These are phyloP conservation scores for Neobulgaria alba DNA, from an alignment of 2,329 filamentous ascomycete genomes.

Conservation along the genomic window DNA sequence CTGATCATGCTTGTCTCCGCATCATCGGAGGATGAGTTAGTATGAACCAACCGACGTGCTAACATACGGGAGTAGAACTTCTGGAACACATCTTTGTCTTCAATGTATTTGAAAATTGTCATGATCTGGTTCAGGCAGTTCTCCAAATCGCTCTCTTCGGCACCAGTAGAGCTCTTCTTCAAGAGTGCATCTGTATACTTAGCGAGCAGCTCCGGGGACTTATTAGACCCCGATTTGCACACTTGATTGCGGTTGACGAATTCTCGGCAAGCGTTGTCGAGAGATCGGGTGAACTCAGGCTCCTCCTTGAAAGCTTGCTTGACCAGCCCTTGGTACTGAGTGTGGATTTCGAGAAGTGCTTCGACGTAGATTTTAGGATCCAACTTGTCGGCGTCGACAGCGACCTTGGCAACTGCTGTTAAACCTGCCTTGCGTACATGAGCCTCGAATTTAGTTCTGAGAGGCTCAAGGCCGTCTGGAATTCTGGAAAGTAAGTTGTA, in stretches of 20 bases:
- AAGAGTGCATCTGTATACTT: conserved; percentile 92
- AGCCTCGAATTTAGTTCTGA: conserved; percentile 79
- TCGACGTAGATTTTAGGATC: conserved; percentile 97
- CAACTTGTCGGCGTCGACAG: conserved; percentile 76
- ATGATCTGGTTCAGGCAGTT: conserved; percentile 85
- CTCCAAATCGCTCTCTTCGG: conserved; percentile 90
- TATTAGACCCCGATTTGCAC: conserved; percentile 87
- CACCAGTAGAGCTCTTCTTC: conserved; percentile 86
- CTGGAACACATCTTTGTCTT: conserved; percentile 99
- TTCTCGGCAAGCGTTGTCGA: conserved; percentile 95
- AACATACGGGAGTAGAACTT: conserved; percentile 98
- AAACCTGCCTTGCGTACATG: conserved; percentile 88
- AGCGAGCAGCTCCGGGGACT: conserved; percentile 87
- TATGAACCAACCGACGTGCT: conserved; percentile 87
- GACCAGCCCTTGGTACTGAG: conserved; percentile 84
- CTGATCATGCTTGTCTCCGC: conserved; percentile 99
- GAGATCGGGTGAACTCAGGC: conserved; percentile 88
- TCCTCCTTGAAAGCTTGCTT: conserved; percentile 91
- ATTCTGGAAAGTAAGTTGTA: conserved; percentile 86
- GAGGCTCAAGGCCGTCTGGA: conserved; percentile 80
- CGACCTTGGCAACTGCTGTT: conserved; percentile 82
- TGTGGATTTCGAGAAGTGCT: conserved; percentile 87
- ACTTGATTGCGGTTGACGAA: conserved; percentile 98
- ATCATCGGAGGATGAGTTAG: conserved; percentile 91
- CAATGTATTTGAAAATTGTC: conserved; percentile 99